Evolutionary conservation across 345 rosid genomes (phyloP).

Genomic region (Rhodamnia rubescens): DNA sequence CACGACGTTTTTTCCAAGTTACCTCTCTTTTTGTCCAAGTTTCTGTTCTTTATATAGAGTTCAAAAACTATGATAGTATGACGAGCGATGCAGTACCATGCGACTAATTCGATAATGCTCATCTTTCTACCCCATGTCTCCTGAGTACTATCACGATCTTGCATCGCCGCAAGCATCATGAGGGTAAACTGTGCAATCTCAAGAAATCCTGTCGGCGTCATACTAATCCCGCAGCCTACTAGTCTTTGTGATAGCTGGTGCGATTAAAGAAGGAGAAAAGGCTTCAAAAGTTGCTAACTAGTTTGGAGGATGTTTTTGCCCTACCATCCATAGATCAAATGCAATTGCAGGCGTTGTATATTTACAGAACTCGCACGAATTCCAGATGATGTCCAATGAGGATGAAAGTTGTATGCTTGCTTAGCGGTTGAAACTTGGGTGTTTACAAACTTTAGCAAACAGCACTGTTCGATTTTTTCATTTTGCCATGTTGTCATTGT

Average conservation of each 20-base stretch:
- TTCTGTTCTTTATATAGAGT: background rate
- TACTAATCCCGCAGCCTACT: background rate
- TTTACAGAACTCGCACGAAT: background rate
- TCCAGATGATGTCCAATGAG: background rate
- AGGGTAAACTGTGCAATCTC: background rate
- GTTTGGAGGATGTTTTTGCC: background rate
- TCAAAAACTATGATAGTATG: background rate
- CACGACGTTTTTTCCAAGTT: background rate
- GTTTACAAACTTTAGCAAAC: background rate
- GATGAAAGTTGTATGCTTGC: background rate
- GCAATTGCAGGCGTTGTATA: background rate
- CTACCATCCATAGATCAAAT: background rate
- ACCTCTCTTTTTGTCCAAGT: too few species aligned
- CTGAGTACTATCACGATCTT: background rate
- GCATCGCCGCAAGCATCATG: background rate
- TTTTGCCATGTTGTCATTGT: background rate
- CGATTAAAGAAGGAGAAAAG: background rate
- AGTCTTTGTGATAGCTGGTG: background rate
- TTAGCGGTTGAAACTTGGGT: background rate
- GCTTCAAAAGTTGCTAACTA: background rate
- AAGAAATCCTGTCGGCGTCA: background rate
- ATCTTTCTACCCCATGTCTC: background rate
- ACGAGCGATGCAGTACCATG: background rate
- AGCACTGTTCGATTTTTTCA: background rate
- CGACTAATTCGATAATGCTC: background rate